Evolutionary conservation across 2,329 filamentous ascomycete species (phyloP).

Genomic region (Diaporthe sp.): DNA sequence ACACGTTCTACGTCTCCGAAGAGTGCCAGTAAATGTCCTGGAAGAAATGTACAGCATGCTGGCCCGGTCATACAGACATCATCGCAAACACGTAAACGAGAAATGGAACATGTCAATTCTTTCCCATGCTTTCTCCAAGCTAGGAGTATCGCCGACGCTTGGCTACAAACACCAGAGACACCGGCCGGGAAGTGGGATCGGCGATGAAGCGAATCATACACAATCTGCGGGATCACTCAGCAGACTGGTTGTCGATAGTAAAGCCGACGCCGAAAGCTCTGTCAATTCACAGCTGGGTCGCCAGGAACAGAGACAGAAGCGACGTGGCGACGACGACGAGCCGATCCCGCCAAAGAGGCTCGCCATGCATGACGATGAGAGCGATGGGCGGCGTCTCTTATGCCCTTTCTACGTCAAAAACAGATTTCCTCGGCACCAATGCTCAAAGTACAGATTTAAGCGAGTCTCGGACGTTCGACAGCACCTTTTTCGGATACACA

Average conservation of each 20-base stretch:
- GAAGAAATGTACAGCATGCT: too few species aligned
- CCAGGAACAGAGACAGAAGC: not conserved
- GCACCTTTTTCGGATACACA: not conserved
- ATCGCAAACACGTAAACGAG: too few species aligned
- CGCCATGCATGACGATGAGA: not conserved
- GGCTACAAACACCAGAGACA: too few species aligned
- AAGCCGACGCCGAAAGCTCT: not conserved
- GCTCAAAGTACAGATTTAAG: not conserved
- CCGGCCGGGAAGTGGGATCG: too few species aligned
- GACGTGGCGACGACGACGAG: not conserved
- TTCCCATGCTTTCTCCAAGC: too few species aligned
- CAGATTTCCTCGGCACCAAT: not conserved
- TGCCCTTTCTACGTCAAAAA: not conserved
- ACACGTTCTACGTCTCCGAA: too few species aligned
- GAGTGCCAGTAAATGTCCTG: too few species aligned
- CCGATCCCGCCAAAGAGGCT: not conserved
- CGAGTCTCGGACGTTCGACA: not conserved
- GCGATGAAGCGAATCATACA: too few species aligned
- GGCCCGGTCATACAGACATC: too few species aligned
- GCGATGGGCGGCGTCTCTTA: not conserved
- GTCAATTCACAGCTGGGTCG: fast-evolving
- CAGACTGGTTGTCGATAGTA: not conserved
- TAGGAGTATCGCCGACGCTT: too few species aligned
- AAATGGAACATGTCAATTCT: fast-evolving
- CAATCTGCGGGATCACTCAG: too few species aligned